phyloP scores from a whole-genome alignment of 2,329 filamentous ascomycete species.

The Aspergillus pseudoterreus region DNA sequence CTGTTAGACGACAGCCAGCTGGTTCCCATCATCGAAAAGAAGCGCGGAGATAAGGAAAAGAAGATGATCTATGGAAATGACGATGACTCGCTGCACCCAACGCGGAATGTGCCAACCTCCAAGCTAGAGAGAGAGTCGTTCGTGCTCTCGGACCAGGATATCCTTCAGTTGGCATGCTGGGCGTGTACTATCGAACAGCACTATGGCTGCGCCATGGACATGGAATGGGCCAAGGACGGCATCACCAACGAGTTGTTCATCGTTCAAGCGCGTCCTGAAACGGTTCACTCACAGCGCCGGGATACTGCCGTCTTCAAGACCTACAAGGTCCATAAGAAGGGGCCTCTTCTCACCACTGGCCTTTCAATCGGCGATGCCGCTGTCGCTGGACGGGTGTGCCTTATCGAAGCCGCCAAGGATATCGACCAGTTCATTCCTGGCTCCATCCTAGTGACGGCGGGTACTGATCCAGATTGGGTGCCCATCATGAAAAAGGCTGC shows the following conservation, averaged over 20 bases:
- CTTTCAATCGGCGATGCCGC: slow-evolving; percentile 34
- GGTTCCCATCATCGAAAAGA: slow-evolving; percentile 34
- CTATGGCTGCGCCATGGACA: slow-evolving; percentile 37
- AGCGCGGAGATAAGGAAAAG: slow-evolving; percentile 30
- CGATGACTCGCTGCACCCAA: slow-evolving; percentile 8
- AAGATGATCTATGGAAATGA: slow-evolving; percentile 36
- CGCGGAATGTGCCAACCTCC: background rate
- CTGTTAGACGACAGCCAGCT: slow-evolving; percentile 23
- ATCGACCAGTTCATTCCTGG: slow-evolving; percentile 32
- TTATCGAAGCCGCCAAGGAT: slow-evolving; percentile 27
- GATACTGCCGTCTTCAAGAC: slow-evolving; percentile 28
- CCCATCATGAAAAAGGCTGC: slow-evolving; percentile 38
- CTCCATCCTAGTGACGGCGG: slow-evolving; percentile 33
- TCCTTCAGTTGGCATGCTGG: slow-evolving; percentile 35
- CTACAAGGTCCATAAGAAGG: slow-evolving; percentile 29
- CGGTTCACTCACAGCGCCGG: slow-evolving; percentile 30
- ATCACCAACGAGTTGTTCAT: slow-evolving; percentile 27
- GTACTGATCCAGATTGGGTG: slow-evolving; percentile 39
- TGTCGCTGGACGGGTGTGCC: slow-evolving; percentile 30
- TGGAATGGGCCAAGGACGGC: slow-evolving; percentile 39
- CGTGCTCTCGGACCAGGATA: slow-evolving; percentile 22
- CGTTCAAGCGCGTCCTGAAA: slow-evolving; percentile 38
- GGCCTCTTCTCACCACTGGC: slow-evolving; percentile 26
- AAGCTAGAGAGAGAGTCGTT: background rate
- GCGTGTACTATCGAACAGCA: slow-evolving; percentile 34